These are phyloP conservation scores for Mycena alexandri DNA, from an alignment of 768 basidiomycete genomes.

Conservation along the genomic window DNA sequence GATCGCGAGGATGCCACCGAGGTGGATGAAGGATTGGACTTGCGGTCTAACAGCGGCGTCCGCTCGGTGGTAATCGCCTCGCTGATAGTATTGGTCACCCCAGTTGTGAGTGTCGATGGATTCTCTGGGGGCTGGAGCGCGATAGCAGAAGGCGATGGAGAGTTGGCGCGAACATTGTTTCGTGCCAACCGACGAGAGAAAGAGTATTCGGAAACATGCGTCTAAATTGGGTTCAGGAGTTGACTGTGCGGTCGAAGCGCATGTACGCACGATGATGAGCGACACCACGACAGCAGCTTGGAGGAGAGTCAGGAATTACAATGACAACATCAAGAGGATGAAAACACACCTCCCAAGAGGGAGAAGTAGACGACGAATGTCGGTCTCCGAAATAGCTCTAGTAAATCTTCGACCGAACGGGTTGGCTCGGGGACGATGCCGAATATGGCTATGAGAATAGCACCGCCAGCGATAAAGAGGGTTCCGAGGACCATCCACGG, in stretches of 20 bases:
- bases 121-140: conserved; percentile 52
- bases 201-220: conserved; percentile 79
- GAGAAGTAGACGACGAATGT: conserved; percentile 88
- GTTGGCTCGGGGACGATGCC: conserved; percentile 93
- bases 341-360: conserved; percentile 59
- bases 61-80: conserved; percentile 60
- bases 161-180: conserved; percentile 34
- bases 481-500: conserved; percentile 90
- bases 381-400: conserved; percentile 79
- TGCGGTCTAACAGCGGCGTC: conserved; percentile 68
- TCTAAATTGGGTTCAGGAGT: conserved; percentile 56
- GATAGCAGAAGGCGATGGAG: conserved; percentile 49
- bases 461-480: conserved; percentile 87
- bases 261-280: conserved; percentile 70
- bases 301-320: neutral
- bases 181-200: conserved; percentile 55
- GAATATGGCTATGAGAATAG: conserved; percentile 90
- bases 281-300: conserved; percentile 64
- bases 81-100: conserved; percentile 46
- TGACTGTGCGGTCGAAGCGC: neutral
- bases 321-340: neutral
- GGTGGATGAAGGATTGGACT: conserved; percentile 48
- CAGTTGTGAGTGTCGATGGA: conserved; percentile 55
- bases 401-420: conserved; percentile 87
- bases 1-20: conserved; percentile 42